Evolutionary conservation across 2,329 filamentous ascomycete species (phyloP).

Genomic region (Aspergillus sp.): DNA sequence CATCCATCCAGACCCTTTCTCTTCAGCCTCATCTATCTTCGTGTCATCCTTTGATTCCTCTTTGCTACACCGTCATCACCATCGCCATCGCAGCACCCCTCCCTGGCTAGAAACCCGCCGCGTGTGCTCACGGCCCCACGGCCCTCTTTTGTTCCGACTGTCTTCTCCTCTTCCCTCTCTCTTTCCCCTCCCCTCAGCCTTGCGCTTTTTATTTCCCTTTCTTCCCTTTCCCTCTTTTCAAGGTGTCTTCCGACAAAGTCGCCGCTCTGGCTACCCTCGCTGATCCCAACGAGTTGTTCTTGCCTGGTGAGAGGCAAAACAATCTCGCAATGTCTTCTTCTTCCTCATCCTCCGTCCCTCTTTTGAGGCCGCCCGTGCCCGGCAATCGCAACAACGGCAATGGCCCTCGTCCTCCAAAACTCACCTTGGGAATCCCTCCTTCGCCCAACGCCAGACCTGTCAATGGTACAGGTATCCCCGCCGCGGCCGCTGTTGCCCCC

Average conservation of each 20-base stretch:
- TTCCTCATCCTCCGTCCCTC: slow-evolving; percentile 67
- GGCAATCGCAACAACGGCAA: slow-evolving; percentile 59
- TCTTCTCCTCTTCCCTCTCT: slow-evolving; percentile 1
- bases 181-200: neutral
- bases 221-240: neutral
- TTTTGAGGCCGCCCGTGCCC: slow-evolving; percentile 77
- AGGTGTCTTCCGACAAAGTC: slow-evolving; percentile 15
- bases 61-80: neutral
- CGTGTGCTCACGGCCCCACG: slow-evolving; percentile 8
- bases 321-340: slow-evolving; percentile 56
- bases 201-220: neutral
- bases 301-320: slow-evolving; percentile 36
- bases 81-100: slow-evolving; percentile 6
- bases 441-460: slow-evolving; percentile 79
- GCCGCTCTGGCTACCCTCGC: slow-evolving; percentile 34
- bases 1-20: too few species aligned
- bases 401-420: slow-evolving; percentile 64
- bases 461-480: slow-evolving; percentile 40
- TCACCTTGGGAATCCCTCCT: slow-evolving; percentile 85
- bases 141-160: slow-evolving; percentile 8
- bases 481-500: slow-evolving; percentile 21
- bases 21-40: too few species aligned
- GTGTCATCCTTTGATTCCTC: too few species aligned
- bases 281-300: slow-evolving; percentile 37
- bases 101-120: slow-evolving; percentile 9